These are phyloP conservation scores for Solanum chacoense DNA, from an alignment of 305 asterid genomes.

Conservation along the genomic window DNA sequence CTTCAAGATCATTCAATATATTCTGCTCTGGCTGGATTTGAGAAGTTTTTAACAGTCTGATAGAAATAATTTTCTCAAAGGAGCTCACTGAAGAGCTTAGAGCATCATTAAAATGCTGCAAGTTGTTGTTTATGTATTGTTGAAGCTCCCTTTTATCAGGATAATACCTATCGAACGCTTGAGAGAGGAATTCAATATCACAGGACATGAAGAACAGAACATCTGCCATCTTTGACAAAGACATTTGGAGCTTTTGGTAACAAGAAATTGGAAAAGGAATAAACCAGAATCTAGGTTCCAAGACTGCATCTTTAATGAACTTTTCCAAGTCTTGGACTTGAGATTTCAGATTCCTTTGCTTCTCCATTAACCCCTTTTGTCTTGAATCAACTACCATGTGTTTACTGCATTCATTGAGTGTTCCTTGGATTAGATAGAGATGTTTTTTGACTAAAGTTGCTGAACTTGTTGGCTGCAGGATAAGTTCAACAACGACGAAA, in stretches of 20 bases:
- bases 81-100: constrained; percentile 20
- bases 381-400: constrained; percentile 7
- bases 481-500: constrained; percentile 41
- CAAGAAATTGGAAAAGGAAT: constrained; percentile 44
- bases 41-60: constrained; percentile 6
- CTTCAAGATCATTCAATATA: constrained; percentile 30
- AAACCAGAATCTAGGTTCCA: constrained; percentile 74
- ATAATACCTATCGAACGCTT: constrained; percentile 10
- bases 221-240: constrained; percentile 28
- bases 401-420: constrained; percentile 31
- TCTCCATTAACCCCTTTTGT: constrained; percentile 10
- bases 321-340: constrained; percentile 27
- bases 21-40: constrained; percentile 14
- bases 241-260: constrained; percentile 40
- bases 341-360: constrained; percentile 17
- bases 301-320: constrained; percentile 32
- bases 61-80: constrained; percentile 16
- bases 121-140: constrained; percentile 24
- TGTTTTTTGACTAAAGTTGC: constrained; percentile 46
- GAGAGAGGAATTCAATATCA: constrained; percentile 27
- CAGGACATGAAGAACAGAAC: constrained; percentile 29
- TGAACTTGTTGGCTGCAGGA: constrained; percentile 45
- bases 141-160: constrained; percentile 23
- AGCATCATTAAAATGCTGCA: constrained; percentile 23
- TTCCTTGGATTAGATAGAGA: constrained; percentile 9